These are phyloP conservation scores for Coelastrella sp. DNA, from an alignment of 139 green algal species.

Conservation along the genomic window DNA sequence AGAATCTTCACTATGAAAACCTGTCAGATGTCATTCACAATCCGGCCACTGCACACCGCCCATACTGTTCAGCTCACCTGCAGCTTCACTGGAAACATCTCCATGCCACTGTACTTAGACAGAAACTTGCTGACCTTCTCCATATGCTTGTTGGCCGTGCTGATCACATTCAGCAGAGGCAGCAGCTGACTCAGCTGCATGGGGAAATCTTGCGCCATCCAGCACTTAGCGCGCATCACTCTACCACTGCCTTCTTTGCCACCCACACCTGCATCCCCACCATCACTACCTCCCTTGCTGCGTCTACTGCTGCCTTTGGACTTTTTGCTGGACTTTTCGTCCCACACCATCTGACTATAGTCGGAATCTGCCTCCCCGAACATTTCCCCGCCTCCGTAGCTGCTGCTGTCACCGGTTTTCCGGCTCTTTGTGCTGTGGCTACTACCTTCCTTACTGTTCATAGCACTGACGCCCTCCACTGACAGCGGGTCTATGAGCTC, in stretches of 20 bases:
- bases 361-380: slow-evolving; percentile 8
- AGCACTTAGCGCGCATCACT: slow-evolving; percentile 30
- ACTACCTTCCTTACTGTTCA: slow-evolving; percentile 4
- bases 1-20: too few relatives aligned
- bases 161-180: slow-evolving; percentile 85
- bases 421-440: background rate
- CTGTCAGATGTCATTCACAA: too few relatives aligned
- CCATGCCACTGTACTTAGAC: slow-evolving; percentile 74
- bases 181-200: slow-evolving; percentile 71
- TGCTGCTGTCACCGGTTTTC: slow-evolving; percentile 11
- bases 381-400: background rate
- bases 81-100: slow-evolving; percentile 85
- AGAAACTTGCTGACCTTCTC: slow-evolving; percentile 76
- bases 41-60: too few relatives aligned
- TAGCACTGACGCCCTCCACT: background rate
- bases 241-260: too few relatives aligned
- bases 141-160: slow-evolving; percentile 86
- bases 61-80: too few relatives aligned
- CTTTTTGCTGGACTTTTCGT: background rate
- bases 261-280: too few relatives aligned
- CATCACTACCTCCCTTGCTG: background rate
- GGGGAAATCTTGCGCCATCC: slow-evolving; percentile 47
- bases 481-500: slow-evolving; percentile 28
- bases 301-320: background rate
- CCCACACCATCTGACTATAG: background rate